These are phyloP conservation scores for Nigrospora osmanthi DNA, from an alignment of 2,329 filamentous ascomycete genomes.

Conservation along the genomic window DNA sequence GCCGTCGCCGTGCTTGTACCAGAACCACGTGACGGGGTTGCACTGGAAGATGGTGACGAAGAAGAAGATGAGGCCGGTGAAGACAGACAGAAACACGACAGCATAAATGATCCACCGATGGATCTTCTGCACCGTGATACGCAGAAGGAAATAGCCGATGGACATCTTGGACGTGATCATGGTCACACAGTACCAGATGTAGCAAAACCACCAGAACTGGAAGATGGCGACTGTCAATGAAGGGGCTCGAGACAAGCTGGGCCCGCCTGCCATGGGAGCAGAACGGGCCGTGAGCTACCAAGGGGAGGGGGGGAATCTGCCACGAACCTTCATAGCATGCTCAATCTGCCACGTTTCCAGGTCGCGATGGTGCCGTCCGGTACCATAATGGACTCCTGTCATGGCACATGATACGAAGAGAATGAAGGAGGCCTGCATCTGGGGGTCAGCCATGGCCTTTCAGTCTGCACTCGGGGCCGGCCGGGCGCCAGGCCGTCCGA, in stretches of 20 bases:
- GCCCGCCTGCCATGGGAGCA: neutral
- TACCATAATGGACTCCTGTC: conserved; percentile 4
- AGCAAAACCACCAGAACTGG: conserved; percentile 9
- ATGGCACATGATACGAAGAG: conserved; percentile 4
- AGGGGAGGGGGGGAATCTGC: neutral
- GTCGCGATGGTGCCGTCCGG: conserved; percentile 2
- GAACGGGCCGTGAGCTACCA: neutral
- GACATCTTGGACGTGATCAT: conserved; percentile 11
- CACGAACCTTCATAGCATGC: conserved; percentile 5
- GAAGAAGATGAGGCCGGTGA: conserved; percentile 11
- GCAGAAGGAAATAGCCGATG: conserved; percentile 11
- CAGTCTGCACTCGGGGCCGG: neutral
- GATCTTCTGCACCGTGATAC: conserved; percentile 7
- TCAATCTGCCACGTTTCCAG: neutral
- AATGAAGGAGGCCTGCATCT: conserved; percentile 1
- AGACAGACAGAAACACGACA: conserved; percentile 6
- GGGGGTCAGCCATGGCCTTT: neutral
- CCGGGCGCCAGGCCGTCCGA: neutral
- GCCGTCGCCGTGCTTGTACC: conserved; percentile 9
- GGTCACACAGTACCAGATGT: conserved; percentile 9
- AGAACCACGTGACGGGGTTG: conserved; percentile 11
- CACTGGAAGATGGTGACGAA: conserved; percentile 12
- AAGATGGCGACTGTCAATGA: neutral
- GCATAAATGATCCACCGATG: conserved; percentile 10
- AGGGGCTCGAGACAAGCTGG: neutral